Percentiles rank a stretch among this genome's conserved stretches.
Conservation (phyloP, 192 early-diverging fungal genomes). For the Chytriomyces sp. region DNA sequence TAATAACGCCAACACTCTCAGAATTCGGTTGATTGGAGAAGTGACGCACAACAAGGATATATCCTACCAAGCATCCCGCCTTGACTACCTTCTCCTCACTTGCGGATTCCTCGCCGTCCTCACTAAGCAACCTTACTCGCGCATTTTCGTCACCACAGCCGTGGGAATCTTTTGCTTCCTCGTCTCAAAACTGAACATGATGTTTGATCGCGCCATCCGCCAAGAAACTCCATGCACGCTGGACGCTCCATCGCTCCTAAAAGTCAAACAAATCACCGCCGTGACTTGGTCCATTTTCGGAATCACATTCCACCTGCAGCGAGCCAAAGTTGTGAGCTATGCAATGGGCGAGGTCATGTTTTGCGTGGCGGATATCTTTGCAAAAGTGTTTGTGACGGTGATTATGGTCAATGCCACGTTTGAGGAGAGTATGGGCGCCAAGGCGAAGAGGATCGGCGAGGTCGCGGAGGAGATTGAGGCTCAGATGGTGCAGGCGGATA, state of each 20-base stretch:
- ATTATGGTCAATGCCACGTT: slow-evolving; percentile 51
- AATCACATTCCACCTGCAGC: slow-evolving; percentile 22
- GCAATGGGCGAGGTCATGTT: slow-evolving; percentile 39
- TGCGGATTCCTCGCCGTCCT: slow-evolving; percentile 39
- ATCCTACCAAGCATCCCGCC: slow-evolving; percentile 9
- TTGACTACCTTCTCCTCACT: slow-evolving; percentile 39
- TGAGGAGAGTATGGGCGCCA: slow-evolving; percentile 45
- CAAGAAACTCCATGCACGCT: slow-evolving; percentile 38
- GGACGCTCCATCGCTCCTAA: slow-evolving; percentile 20
- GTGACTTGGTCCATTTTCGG: slow-evolving; percentile 19
- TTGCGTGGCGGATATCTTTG: slow-evolving; percentile 41
- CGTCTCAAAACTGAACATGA: slow-evolving; percentile 30
- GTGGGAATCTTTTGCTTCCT: slow-evolving; percentile 31
- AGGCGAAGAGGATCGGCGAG: slow-evolving; percentile 34
- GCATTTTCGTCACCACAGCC: not conserved
- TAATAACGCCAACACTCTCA: too few relatives aligned
- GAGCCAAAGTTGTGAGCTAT: slow-evolving; percentile 32
- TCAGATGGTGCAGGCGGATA: slow-evolving; percentile 40
- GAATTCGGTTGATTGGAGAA: slow-evolving; percentile 34
- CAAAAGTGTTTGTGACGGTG: slow-evolving; percentile 49
- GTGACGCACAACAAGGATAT: slow-evolving; percentile 36
- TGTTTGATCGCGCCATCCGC: slow-evolving; percentile 36
- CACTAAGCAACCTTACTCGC: slow-evolving; percentile 37
- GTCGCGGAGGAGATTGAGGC: slow-evolving; percentile 42
- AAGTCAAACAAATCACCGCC: slow-evolving; percentile 1